Evolutionary conservation across 108 stramenopile genomes (phyloP).

Genomic region (Discostella pseudostelligera): DNA sequence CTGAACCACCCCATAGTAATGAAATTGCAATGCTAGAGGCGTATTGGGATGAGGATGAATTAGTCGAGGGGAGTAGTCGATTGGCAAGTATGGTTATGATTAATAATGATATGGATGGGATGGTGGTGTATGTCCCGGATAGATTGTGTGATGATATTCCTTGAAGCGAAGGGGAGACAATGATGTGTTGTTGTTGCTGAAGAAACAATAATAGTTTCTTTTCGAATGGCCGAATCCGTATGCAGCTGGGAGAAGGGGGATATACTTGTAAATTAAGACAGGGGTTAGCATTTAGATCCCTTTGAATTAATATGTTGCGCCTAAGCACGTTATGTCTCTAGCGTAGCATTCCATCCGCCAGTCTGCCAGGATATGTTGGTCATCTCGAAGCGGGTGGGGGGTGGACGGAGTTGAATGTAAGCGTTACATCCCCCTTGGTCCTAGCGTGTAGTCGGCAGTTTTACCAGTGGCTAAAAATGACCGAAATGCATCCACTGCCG

Average conservation of each 20-base stretch:
- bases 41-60: slow-evolving; percentile 90
- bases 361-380: no score
- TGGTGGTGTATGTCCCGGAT: slow-evolving; percentile 89
- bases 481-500: slow-evolving; percentile 54
- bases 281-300: no score
- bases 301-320: no score
- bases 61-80: slow-evolving; percentile 67
- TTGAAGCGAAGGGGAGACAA: slow-evolving; percentile 24
- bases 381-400: no score
- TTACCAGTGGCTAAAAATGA: slow-evolving; percentile 48
- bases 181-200: no score
- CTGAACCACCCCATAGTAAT: slow-evolving; percentile 47
- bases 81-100: slow-evolving; percentile 70
- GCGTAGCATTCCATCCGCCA: no score
- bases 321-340: no score
- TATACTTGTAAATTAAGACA: no score
- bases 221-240: no score
- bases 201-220: no score
- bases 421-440: slow-evolving; percentile 1
- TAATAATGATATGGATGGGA: slow-evolving; percentile 85
- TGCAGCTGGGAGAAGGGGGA: no score
- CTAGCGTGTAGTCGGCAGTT: slow-evolving; percentile 52
- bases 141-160: slow-evolving; percentile 82
- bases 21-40: slow-evolving; percentile 66
- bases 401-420: no score